These are phyloP conservation scores for Rhododendron ferrugineum DNA, from an alignment of 148 eudicot genomes.

Conservation along the genomic window DNA sequence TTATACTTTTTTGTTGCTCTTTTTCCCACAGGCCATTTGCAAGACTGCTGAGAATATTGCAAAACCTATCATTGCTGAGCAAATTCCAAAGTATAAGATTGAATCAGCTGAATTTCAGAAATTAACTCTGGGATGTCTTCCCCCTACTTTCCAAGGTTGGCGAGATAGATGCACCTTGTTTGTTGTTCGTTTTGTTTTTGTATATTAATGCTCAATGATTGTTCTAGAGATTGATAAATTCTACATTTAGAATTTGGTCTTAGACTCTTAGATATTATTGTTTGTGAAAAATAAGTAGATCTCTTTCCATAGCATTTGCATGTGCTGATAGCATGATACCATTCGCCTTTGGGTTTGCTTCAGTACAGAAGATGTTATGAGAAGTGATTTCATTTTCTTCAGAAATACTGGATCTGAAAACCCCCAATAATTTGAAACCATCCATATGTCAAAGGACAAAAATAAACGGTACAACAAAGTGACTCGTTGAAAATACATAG, in stretches of 20 bases:
- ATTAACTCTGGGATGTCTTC: conserved; percentile 71
- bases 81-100: conserved; percentile 81
- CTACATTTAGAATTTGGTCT: neutral
- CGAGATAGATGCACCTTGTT: neutral
- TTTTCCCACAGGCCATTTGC: conserved; percentile 63
- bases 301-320: neutral
- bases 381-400: neutral
- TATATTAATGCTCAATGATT: neutral
- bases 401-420: neutral
- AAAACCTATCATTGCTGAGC: conserved; percentile 82
- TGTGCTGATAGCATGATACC: neutral
- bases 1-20: neutral
- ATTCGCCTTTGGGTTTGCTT: neutral
- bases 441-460: neutral
- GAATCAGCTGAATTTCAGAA: conserved; percentile 71
- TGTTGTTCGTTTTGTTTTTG: neutral
- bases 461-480: neutral
- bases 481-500: neutral
- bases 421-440: neutral
- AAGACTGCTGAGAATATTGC: conserved; percentile 71
- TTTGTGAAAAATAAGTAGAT: neutral
- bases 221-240: neutral
- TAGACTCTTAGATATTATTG: neutral
- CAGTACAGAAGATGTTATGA: neutral
- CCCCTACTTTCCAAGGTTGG: conserved; percentile 87